Conservation (phyloP, 352 stramenopile genomes). For the Globisporangium yorkense region DNA sequence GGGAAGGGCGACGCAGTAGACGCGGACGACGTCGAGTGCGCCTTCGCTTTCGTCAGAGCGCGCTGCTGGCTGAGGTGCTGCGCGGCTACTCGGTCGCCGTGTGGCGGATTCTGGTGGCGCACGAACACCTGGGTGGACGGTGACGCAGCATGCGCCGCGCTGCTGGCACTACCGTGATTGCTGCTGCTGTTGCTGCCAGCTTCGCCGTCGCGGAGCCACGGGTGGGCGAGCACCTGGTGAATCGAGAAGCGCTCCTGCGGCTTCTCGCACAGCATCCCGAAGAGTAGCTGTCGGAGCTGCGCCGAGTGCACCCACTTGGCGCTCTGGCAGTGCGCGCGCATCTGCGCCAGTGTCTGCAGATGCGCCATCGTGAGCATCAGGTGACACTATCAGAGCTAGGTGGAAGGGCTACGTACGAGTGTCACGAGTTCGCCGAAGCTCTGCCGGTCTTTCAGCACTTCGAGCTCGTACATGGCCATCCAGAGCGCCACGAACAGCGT, state of each 20-base stretch:
- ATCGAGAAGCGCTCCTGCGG: slow-evolving; percentile 34
- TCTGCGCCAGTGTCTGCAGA: slow-evolving; percentile 12
- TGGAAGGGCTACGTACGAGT: slow-evolving; percentile 2
- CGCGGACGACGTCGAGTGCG: slow-evolving; percentile 11
- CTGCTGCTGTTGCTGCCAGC: background rate
- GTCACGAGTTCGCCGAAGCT: slow-evolving; percentile 40
- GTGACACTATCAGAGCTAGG: background rate
- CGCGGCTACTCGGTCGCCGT: background rate
- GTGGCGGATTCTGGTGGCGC: slow-evolving; percentile 1
- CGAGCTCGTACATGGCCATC: slow-evolving; percentile 80
- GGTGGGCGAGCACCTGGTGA: slow-evolving; percentile 38
- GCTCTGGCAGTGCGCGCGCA: slow-evolving; percentile 27
- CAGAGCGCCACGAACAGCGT: slow-evolving; percentile 74
- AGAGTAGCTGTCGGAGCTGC: slow-evolving; percentile 33
- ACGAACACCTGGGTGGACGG: slow-evolving; percentile 1
- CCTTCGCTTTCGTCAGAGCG: slow-evolving; percentile 8
- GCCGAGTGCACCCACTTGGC: slow-evolving; percentile 39
- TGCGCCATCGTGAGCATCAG: background rate
- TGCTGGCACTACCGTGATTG: background rate
- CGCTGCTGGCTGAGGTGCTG: background rate
- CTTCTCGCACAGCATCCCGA: slow-evolving; percentile 36
- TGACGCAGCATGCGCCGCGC: background rate
- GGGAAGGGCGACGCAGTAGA: slow-evolving; percentile 2
- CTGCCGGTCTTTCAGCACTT: slow-evolving; percentile 57
- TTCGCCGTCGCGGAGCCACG: slow-evolving; percentile 29